These are phyloP conservation scores for Batrachochytrium dendrobatidis DNA, from an alignment of 371 early-diverging fungal genomes.

Conservation along the genomic window DNA sequence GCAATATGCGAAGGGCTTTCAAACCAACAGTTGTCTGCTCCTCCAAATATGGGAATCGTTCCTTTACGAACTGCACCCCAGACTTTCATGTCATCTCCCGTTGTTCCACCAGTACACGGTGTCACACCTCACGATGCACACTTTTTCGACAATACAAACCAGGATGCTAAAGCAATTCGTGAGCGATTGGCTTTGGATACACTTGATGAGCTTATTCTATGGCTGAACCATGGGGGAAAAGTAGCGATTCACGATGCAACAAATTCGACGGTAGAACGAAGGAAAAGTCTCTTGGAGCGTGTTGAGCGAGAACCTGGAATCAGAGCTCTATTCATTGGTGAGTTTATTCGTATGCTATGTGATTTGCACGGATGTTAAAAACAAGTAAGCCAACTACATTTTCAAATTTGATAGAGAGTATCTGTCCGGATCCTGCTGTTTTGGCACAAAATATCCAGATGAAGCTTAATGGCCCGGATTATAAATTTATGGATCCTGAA, in stretches of 20 bases:
- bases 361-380: neutral
- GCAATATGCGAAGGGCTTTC: neutral
- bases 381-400: neutral
- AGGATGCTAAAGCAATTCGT: constrained; percentile 56
- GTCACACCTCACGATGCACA: constrained; percentile 37
- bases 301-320: constrained; percentile 40
- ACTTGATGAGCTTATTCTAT: constrained; percentile 68
- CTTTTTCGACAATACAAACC: constrained; percentile 76
- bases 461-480: constrained; percentile 79
- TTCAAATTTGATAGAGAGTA: constrained; percentile 47
- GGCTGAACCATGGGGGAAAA: constrained; percentile 66
- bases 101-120: constrained; percentile 16
- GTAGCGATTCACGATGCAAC: constrained; percentile 89
- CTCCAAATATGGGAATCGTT: neutral
- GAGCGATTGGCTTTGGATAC: constrained; percentile 71
- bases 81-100: constrained; percentile 13
- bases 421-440: constrained; percentile 66
- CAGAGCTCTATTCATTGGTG: constrained; percentile 35
- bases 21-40: neutral
- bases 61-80: constrained; percentile 2
- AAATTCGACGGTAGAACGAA: constrained; percentile 68
- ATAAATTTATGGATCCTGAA: constrained; percentile 58
- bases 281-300: constrained; percentile 58
- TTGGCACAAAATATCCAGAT: constrained; percentile 69
- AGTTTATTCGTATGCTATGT: neutral